These are phyloP conservation scores for Amphibolis antarctica DNA, from an alignment of 106 monocot genomes.

Conservation along the genomic window DNA sequence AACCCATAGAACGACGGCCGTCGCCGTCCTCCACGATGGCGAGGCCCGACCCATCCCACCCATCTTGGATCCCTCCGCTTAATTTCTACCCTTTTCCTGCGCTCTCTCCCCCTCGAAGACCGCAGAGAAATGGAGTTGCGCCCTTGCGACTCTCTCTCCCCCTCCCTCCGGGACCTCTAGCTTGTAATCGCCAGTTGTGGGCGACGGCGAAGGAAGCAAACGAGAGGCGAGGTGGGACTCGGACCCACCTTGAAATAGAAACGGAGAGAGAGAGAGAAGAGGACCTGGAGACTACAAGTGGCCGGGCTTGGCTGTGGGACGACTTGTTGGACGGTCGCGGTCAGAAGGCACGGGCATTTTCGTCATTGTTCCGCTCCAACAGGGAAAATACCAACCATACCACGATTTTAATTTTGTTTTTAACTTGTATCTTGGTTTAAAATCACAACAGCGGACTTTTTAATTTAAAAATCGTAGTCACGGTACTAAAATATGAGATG, in stretches of 20 bases:
- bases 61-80: background rate
- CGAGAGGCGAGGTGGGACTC: background rate
- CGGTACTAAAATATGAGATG: too few species aligned
- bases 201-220: background rate
- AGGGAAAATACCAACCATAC: too few species aligned
- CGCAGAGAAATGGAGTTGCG: background rate
- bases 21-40: background rate
- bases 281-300: background rate
- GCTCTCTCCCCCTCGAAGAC: too few species aligned
- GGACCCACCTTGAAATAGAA: background rate
- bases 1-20: background rate
- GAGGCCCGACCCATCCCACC: background rate
- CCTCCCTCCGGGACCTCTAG: too few species aligned
- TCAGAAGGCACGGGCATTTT: too few species aligned
- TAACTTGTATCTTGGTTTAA: too few species aligned
- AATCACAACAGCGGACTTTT: too few species aligned
- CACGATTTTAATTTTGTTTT: too few species aligned
- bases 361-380: too few species aligned
- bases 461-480: too few species aligned
- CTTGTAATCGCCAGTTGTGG: too few species aligned
- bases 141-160: slow-evolving; percentile 6
- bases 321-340: too few species aligned
- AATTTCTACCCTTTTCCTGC: background rate
- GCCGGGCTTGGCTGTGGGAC: background rate
- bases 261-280: background rate